Evolutionary conservation across 306 rosid species (phyloP).

Genomic region (Sphenostylis stenocarpa): DNA sequence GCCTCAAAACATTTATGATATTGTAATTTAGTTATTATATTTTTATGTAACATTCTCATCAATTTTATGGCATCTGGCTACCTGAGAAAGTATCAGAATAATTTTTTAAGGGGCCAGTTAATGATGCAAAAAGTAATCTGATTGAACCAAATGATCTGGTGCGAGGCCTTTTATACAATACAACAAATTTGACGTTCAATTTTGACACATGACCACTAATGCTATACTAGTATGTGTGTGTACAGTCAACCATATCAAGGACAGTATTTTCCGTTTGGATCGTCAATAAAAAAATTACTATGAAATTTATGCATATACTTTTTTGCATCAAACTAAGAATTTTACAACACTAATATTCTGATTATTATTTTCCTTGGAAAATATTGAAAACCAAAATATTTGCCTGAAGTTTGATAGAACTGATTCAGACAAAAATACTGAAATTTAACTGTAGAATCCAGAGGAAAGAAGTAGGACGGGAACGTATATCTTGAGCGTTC

Average conservation of each 20-base stretch:
- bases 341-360: neutral
- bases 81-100: neutral
- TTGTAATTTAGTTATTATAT: neutral
- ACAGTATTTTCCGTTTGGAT: neutral
- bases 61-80: neutral
- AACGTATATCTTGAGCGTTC: neutral
- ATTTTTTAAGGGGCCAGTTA: neutral
- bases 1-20: slow-evolving; percentile 6
- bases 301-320: neutral
- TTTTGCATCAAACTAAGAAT: neutral
- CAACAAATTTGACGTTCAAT: neutral
- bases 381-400: neutral
- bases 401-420: neutral
- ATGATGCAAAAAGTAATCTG: neutral
- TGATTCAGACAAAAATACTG: neutral
- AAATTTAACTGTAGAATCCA: neutral
- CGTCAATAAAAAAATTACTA: neutral
- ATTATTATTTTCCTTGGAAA: neutral
- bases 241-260: neutral
- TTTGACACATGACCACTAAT: neutral
- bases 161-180: no score
- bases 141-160: neutral
- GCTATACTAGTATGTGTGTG: no score
- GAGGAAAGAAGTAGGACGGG: neutral
- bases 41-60: neutral